phyloP scores from a whole-genome alignment of 2,329 filamentous ascomycete species.

The Nemania diffusa region DNA sequence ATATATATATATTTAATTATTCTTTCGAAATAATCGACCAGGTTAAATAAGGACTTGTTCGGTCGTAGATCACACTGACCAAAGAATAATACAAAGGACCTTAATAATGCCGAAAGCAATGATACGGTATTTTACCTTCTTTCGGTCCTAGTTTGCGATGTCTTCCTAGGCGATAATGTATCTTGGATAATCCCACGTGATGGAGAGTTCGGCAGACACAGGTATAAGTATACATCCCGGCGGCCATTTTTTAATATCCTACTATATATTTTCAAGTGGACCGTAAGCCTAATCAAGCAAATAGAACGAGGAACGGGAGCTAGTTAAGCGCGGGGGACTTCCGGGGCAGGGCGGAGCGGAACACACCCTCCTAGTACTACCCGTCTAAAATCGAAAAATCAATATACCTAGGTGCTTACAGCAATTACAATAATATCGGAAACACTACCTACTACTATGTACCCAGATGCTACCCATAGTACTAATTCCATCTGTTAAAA shows the following conservation, averaged over 20 bases:
- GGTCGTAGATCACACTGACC: background rate
- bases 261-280: background rate
- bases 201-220: background rate
- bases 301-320: background rate
- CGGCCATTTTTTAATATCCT: background rate
- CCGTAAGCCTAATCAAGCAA: background rate
- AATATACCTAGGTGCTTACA: too few species aligned
- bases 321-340: background rate
- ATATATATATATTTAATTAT: background rate
- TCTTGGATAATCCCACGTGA: background rate
- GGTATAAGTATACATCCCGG: background rate
- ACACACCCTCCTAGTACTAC: too few species aligned
- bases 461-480: too few species aligned
- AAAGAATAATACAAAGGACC: background rate
- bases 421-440: too few species aligned
- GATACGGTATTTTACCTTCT: background rate
- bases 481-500: too few species aligned
- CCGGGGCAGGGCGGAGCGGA: too few species aligned
- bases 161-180: too few species aligned
- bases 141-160: constrained; percentile 31
- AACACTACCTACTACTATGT: too few species aligned
- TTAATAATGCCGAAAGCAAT: background rate
- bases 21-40: background rate
- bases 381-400: too few species aligned
- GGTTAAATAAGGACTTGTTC: background rate